Evolutionary conservation across 805 yeast genomes (phyloP), one percentile per base, ranked within the genome.

Genomic region (Saturnispora quitensis): DNA sequence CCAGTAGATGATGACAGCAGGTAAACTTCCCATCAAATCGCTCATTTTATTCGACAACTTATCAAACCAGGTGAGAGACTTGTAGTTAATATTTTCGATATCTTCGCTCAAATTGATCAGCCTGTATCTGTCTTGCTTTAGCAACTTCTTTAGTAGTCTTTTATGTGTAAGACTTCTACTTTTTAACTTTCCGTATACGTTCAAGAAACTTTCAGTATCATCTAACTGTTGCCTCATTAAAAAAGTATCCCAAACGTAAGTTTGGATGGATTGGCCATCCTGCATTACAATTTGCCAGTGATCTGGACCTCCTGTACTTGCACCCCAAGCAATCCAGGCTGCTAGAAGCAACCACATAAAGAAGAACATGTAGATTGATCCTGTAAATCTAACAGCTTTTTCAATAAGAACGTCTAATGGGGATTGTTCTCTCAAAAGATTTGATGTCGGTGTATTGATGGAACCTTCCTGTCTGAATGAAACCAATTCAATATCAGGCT

Each of bases 221-320:
- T 61, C 64, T 36, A 59, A 47, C 50, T 70, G 73, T 50, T 70
- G 73, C 57, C 74, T 63, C 69, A 67, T 70, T 49, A 70, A 53
- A n/a, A 70, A 55, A 2, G 73, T 69, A 53, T 70, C 73, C 69
- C 73, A 70, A 27, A 68, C 52, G 53, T 70, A 70, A 48, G 68
- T 56, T 55, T 69, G 73, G 47, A 70, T 66, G 1, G 73, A 68
- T 51, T 68, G 70, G 18, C 71, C 72, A 57, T 70, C 73, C 55
- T 70, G 72, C 71, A 70, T 70, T 3, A 66, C 66, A 38, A 70
- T 69, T 56, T 70, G 73, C 74, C 74, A 70, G 44, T 58, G 59
- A 47, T 60, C 59, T 4, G 72, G 66, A 2, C 63, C 72, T 18
- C 57, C 55, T 22, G 60, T 62, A 3, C 62, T 56, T 18, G 57